These are phyloP conservation scores for Aspergillus sp. DNA, from an alignment of 2,329 filamentous ascomycete species.

Conservation along the genomic window DNA sequence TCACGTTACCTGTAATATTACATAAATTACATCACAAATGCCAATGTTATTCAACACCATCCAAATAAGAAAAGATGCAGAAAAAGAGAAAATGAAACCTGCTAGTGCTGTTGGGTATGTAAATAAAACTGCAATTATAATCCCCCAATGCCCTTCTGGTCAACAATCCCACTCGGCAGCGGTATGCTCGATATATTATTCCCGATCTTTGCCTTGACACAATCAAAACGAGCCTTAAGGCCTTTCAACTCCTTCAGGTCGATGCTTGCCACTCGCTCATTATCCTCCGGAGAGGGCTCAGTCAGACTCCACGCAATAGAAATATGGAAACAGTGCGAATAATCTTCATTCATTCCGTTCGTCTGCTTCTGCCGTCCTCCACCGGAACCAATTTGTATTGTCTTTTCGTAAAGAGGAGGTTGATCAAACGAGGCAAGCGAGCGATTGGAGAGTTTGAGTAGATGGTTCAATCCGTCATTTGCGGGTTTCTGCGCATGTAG, in stretches of 20 bases:
- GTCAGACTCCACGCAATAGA: constrained; percentile 79
- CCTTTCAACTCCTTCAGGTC: constrained; percentile 25
- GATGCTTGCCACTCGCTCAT: constrained; percentile 19
- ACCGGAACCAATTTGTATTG: neutral
- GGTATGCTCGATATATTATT: constrained; percentile 51
- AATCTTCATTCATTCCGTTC: constrained; percentile 26
- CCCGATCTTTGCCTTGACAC: constrained; percentile 68
- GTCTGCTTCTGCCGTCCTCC: neutral
- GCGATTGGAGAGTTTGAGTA: constrained; percentile 63
- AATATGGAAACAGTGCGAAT: constrained; percentile 66
- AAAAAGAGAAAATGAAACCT: neutral
- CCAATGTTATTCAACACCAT: neutral
- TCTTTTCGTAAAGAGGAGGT: constrained; percentile 59
- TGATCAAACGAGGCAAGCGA: constrained; percentile 56
- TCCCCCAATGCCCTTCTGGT: constrained; percentile 10
- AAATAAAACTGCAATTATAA: neutral
- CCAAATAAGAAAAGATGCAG: neutral
- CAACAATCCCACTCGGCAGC: constrained; percentile 11
- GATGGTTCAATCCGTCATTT: constrained; percentile 51
- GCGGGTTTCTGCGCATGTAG: constrained; percentile 50
- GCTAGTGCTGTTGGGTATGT: neutral
- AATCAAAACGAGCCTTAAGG: constrained; percentile 50
- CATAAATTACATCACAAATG: neutral
- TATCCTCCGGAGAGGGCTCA: constrained; percentile 43
- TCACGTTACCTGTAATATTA: neutral